Base-by-base conservation (phyloP, 345 rosid genomes). In the Nasturtium officinale region DNA sequence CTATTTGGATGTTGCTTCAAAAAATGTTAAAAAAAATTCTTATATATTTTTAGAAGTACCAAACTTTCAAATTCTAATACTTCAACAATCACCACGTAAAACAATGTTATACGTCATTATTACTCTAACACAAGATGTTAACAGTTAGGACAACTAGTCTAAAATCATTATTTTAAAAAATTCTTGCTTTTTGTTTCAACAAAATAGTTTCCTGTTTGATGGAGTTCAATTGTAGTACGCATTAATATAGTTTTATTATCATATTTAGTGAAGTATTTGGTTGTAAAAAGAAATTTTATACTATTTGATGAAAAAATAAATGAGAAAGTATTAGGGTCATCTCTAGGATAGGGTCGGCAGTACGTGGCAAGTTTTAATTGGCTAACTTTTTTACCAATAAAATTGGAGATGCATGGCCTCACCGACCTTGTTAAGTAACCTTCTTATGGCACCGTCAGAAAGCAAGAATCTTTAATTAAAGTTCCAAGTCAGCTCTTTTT, bases 381-480 rank as follows among this genome's bases (percentile, higher is more conserved):
- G 80, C 0, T 48, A 11, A n/a, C 2, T 4, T 3, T 55, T 63
- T 25, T 47, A 35, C 66, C 59, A 48, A 55, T 37, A 26, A 56
- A 55, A 33, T 25, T 28, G 30, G 66, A 70, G 61, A 70, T 77
- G 61, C 72, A 77, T 70, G 67, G 66, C 80, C 45, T 63, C 71
- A 64, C 79, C 72, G 76, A 69, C 71, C 71, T 29, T 38, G 33
- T 30, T 45, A 76, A 60, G 69, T 32, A 47, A 37, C 46, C 54
- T 18, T 37, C 53, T 59, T 28, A 18, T 61, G 51, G 21, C 71
- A 76, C 71, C 79, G 67, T 63, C 76, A 37, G 56, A 74, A 76
- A 70, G 75, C 79, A 62, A 26, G 65, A 56, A 45, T 63, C 71
- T 76, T 76, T 69, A 54, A 2, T 35, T 56, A 76, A 76, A 76